Base-by-base conservation (phyloP, 306 rosid genomes). In the Vigna mungo region DNA sequence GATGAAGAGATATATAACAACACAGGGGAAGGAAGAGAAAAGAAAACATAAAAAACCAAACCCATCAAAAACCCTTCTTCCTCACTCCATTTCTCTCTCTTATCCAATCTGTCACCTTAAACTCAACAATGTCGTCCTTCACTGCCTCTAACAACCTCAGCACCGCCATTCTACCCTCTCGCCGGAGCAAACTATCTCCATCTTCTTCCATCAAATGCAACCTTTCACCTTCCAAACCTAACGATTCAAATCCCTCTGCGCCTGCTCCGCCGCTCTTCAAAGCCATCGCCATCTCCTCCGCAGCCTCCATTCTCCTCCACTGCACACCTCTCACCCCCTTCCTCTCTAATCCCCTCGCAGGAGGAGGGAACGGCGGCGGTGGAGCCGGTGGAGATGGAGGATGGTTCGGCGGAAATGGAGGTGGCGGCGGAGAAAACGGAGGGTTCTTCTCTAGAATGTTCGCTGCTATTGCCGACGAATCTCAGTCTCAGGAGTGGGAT, bases 401-500 rank as follows among this genome's bases (percentile, higher is more conserved):
- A 0, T 84, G 95, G 60, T 85, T 87, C 0, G 89, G 88, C 1
- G 85, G 85, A 3, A 73, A 66, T 1, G 85, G 68, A 3, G 63
- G 63, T 4, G 36, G 81, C 0, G 88, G 81, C 2, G 82, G 84
- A 3, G 79, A 68, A 5, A 58, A 23, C 0, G 79, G 82, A 36
- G 92, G 90, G 34, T 89, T 94, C 48, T 94, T 90, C 91, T 83
- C 85, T 1, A 65, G 77, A 7, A 27, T 95, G 18, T 85, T 90
- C 0, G 63, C 68, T 1, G 99, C 97, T n/a, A 25, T 79, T 9
- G 97, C 99, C 0, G 97, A 92, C 4, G 99, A 95, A 80, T 32
- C 85, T 0, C 91, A 80, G 56, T 71, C 85, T 30, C 88, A 83
- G 32, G 96, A 89, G 18, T 95, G 96, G 96, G 99, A 95, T 76